Base-by-base conservation (phyloP, 768 basidiomycete species). In the Pisolithus sp. region DNA sequence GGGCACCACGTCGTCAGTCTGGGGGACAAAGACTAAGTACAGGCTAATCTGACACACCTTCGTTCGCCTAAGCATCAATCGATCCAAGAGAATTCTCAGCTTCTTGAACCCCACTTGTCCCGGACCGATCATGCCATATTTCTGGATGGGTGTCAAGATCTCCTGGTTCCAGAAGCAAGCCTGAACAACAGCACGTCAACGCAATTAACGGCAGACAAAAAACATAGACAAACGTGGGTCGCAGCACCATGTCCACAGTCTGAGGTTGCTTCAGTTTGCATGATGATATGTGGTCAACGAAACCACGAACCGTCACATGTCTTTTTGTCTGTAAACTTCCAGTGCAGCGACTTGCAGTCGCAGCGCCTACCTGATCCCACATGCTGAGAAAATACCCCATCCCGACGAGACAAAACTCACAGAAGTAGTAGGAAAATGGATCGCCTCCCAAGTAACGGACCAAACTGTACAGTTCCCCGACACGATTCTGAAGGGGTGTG, bases 161-260 rank as follows among this genome's bases (percentile, higher is more conserved):
- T 97, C 90, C 56, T 87, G 90, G 66, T 96, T 95, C 90, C 95
- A 98, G 68, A 92, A 92, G 69, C 95, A 98, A 10, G 89, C 90
- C 85, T 89, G 54, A 0, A 46, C 26, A 15, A 15, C 42, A 40
- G 42, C 21, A 26, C 37, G 41, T 44, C 30, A 40, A 50, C 5
- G 61, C 55, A n/a, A 46, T 18, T 8, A 15, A 46, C 17, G 2
- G 6, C n/a, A 52, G 15, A 40, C 6, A 46, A 26, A 37, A 12
- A 15, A 48, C 37, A 48, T 43, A n/a, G 31, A 73, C 79, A 26
- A 48, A 82, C 81, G 60, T 91, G 89, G 55, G 86, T 81, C 88
- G 87, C 91, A 0, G 90, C 90, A 55, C 79, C 85, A 62, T 93
- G 90, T 9, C 82, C 83, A 64, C 90, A 93, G 49, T 85, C 90